A percentile compares a stretch with the other conserved stretches of the same genome.
These are phyloP conservation scores for Oryza australiensis DNA, from an alignment of 176 grass and related monocot species.

Conservation along the genomic window DNA sequence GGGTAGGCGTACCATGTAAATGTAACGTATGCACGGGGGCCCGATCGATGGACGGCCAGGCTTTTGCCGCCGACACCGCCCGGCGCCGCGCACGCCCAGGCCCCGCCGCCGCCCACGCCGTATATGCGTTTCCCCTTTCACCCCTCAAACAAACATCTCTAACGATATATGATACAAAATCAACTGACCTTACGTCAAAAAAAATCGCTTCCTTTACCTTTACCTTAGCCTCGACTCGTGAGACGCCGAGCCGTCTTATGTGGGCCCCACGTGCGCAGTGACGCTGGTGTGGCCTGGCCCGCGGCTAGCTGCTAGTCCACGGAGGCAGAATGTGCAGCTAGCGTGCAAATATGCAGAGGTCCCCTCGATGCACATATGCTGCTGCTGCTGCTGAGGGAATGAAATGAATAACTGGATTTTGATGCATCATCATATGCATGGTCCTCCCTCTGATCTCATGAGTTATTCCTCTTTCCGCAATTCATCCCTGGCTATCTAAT, in stretches of 20 bases:
- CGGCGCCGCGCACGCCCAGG: constrained; percentile 9
- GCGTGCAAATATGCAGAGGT: constrained; percentile 7
- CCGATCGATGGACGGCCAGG: constrained; percentile 38
- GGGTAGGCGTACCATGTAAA: too few species aligned
- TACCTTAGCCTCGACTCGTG: too few species aligned
- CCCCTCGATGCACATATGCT: neutral
- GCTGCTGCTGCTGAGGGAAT: neutral
- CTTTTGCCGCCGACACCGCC: constrained; percentile 37
- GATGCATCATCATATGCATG: constrained; percentile 25
- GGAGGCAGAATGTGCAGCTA: constrained; percentile 6
- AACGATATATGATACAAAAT: too few species aligned
- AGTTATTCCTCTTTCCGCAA: neutral
- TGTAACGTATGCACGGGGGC: too few species aligned
- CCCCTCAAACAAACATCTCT: too few species aligned
- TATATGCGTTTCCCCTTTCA: too few species aligned
- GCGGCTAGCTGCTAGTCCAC: neutral
- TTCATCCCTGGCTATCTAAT: too few species aligned
- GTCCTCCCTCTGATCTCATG: neutral
- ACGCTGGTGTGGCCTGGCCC: too few species aligned
- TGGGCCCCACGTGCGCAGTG: too few species aligned
- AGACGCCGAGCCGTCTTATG: constrained; percentile 34
- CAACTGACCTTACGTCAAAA: too few species aligned
- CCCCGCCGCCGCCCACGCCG: constrained; percentile 30
- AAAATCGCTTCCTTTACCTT: too few species aligned
- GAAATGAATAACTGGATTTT: constrained; percentile 46